Evolutionary conservation across 768 basidiomycete genomes (phyloP).

Genomic region (Termitomyces sp.): DNA sequence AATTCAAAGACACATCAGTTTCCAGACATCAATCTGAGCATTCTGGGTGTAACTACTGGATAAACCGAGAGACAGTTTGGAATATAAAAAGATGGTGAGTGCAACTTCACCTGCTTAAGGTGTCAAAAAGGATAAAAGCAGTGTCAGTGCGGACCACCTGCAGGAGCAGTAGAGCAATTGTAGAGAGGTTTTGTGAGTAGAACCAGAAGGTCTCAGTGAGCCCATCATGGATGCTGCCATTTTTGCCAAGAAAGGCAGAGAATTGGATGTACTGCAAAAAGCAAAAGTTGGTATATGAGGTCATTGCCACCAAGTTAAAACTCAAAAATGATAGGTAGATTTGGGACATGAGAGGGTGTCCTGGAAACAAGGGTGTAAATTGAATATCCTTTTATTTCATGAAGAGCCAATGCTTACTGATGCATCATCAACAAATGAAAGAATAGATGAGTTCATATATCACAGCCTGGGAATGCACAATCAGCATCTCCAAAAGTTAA

Average conservation of each 20-base stretch:
- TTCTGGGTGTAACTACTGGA: slow-evolving; percentile 4
- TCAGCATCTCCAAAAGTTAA: slow-evolving; percentile 1
- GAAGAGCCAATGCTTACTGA: slow-evolving; percentile 52
- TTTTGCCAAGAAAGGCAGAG: slow-evolving; percentile 59
- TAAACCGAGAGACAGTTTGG: too few relatives aligned
- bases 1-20: not conserved
- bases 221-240: slow-evolving; percentile 39
- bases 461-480: slow-evolving; percentile 45
- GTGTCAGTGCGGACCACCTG: slow-evolving; percentile 73
- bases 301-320: slow-evolving; percentile 70
- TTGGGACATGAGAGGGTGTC: slow-evolving; percentile 78
- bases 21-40: not conserved
- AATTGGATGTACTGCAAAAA: slow-evolving; percentile 79
- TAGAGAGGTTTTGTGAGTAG: slow-evolving; percentile 83
- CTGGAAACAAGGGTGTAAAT: slow-evolving; percentile 33
- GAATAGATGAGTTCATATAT: slow-evolving; percentile 78
- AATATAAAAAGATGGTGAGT: too few relatives aligned
- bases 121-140: slow-evolving; percentile 63
- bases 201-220: slow-evolving; percentile 81
- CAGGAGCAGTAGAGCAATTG: slow-evolving; percentile 77
- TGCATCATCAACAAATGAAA: slow-evolving; percentile 71
- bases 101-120: slow-evolving; percentile 44
- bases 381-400: slow-evolving; percentile 12
- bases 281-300: slow-evolving; percentile 80
- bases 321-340: slow-evolving; percentile 81